Conservation (phyloP, 768 basidiomycete species). For the Zangia roseola region DNA sequence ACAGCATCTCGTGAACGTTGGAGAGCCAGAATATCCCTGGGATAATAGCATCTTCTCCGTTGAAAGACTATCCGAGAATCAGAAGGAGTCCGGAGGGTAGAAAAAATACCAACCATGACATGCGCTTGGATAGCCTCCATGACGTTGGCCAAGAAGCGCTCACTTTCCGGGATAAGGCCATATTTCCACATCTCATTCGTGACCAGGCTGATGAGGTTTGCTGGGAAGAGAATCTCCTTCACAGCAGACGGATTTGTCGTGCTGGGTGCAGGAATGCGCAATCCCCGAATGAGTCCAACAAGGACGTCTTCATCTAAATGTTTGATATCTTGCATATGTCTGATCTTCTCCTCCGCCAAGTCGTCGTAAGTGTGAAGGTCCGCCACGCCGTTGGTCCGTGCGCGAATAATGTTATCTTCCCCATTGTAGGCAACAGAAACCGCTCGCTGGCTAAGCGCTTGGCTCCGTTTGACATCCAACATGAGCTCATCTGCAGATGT, state of each 20-base stretch:
- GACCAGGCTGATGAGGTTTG: conserved; percentile 93
- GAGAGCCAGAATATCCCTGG: conserved; percentile 99
- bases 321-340: conserved; percentile 87
- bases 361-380: conserved; percentile 81
- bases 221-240: conserved; percentile 98
- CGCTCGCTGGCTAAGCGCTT: conserved; percentile 73
- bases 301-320: conserved; percentile 92
- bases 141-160: conserved; percentile 96
- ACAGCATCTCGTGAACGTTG: conserved; percentile 98
- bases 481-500: conserved; percentile 78
- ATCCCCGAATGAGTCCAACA: conserved; percentile 81
- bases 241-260: conserved; percentile 88
- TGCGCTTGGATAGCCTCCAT: conserved; percentile 98
- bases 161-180: conserved; percentile 93
- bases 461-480: conserved; percentile 67
- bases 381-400: conserved; percentile 62
- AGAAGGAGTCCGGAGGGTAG: conserved; percentile 1
- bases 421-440: conserved; percentile 88
- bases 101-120: conserved; percentile 80
- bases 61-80: conserved; percentile 61
- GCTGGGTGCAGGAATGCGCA: conserved; percentile 92
- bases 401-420: conserved; percentile 69
- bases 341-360: conserved; percentile 92
- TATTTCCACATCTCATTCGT: conserved; percentile 99
- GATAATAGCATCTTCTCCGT: conserved; percentile 90